Percentiles rank a stretch among this genome's conserved stretches.
Evolutionary conservation across 2,329 filamentous ascomycete genomes (phyloP).

Genomic region (Didymella exigua): DNA sequence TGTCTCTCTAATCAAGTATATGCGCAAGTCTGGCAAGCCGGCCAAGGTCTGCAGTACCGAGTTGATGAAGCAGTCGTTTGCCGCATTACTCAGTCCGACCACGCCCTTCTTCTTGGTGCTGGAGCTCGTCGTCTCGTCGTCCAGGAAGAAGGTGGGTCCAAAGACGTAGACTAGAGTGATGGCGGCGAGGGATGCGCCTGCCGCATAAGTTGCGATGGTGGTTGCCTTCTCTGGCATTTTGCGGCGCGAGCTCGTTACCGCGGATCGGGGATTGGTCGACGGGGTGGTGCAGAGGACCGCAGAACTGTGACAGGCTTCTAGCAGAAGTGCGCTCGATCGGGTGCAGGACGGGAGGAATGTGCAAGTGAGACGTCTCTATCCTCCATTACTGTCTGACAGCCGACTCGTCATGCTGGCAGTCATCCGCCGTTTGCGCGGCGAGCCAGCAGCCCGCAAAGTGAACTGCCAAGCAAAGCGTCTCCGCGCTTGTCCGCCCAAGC

Average conservation of each 20-base stretch:
- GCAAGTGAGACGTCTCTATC: constrained; percentile 29
- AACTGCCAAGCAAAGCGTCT: constrained; percentile 25
- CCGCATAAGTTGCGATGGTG: constrained; percentile 89
- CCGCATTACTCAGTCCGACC: constrained; percentile 84
- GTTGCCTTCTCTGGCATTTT: constrained; percentile 81
- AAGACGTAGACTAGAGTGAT: constrained; percentile 97
- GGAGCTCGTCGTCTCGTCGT: constrained; percentile 71
- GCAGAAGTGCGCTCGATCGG: constrained; percentile 8
- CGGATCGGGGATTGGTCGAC: constrained; percentile 31
- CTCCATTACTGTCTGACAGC: constrained; percentile 32
- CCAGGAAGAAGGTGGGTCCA: constrained; percentile 94
- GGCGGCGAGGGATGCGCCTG: constrained; percentile 91
- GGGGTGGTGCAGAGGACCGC: constrained; percentile 22
- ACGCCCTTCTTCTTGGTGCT: constrained; percentile 74
- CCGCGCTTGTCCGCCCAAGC: constrained; percentile 21
- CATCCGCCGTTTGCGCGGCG: constrained; percentile 36
- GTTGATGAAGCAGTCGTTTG: constrained; percentile 87
- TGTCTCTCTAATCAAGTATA: constrained; percentile 91
- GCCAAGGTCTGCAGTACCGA: constrained; percentile 92
- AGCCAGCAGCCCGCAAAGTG: constrained; percentile 25
- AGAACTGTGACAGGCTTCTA: constrained; percentile 1
- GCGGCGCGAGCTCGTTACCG: constrained; percentile 30
- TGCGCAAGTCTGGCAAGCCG: constrained; percentile 82
- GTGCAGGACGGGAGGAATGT: constrained; percentile 16
- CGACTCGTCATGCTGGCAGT: constrained; percentile 29